Evolutionary conservation across 176 grass and related monocot genomes (phyloP).

Genomic region (Hsuehochloa calcarea): DNA sequence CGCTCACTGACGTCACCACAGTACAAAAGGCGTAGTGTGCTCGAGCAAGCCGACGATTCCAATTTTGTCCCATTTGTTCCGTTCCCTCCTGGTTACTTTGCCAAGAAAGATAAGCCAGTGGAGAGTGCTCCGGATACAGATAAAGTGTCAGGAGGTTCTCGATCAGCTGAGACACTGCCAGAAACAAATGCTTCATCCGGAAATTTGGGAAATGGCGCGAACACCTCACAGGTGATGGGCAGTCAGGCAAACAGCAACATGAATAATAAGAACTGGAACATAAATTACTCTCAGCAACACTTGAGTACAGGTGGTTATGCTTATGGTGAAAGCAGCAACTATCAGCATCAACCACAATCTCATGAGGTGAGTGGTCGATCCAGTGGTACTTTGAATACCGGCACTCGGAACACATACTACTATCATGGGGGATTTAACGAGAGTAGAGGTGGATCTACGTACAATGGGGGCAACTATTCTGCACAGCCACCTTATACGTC

Average conservation of each 20-base stretch:
- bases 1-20: constrained; percentile 63
- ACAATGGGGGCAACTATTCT: constrained; percentile 22
- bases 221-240: constrained; percentile 15
- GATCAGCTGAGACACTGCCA: constrained; percentile 17
- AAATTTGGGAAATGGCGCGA: background rate
- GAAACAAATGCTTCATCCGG: constrained; percentile 26
- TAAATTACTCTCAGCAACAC: constrained; percentile 30
- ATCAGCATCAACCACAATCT: constrained; percentile 36
- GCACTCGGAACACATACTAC: constrained; percentile 8
- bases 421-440: constrained; percentile 25
- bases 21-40: constrained; percentile 69
- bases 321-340: constrained; percentile 4
- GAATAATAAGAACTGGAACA: constrained; percentile 31
- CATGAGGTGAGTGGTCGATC: background rate
- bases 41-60: constrained; percentile 66
- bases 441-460: constrained; percentile 11
- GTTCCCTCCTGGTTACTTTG: constrained; percentile 90
- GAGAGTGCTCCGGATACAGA: constrained; percentile 33
- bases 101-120: constrained; percentile 64
- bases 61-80: constrained; percentile 87
- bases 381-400: constrained; percentile 15
- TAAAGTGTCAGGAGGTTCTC: constrained; percentile 26
- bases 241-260: constrained; percentile 27
- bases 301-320: constrained; percentile 21
- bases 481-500: constrained; percentile 32